Base-by-base conservation (phyloP, 345 rosid species). In the Dimocarpus longan region DNA sequence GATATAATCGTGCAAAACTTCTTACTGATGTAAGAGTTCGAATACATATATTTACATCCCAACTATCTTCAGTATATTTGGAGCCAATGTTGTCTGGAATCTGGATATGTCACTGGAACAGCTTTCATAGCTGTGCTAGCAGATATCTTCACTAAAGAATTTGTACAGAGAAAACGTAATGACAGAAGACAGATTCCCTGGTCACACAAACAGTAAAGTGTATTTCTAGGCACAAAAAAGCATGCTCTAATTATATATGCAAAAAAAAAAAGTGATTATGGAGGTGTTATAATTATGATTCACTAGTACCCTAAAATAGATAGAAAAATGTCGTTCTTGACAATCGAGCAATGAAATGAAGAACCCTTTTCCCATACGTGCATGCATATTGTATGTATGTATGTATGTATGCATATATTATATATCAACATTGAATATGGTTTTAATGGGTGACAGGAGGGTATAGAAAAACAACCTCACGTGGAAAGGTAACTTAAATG, bases 401-500 rank as follows among this genome's bases (percentile, higher is more conserved):
- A 57, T 57, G 0, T 57, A 16, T 57, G 19, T 18, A 19, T 57
- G 0, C 13, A 21, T 59, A n/a, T 59, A 7, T 19, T 7, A 59
- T 59, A 59, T 59, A 18, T 57, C 1, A n/a, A 18, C 21, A 18
- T 19, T 59, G 24, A 18, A 76, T 79, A 72, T 66, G 5, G 78
- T 76, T 57, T 4, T 71, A 74, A 60, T 82, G 81, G 81, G 73
- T 12, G 64, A 39, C 80, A 80, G 48, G 48, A 4, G 44, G 68
- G 40, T 60, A 74, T 48, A 72, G 70, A 73, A 81, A 74, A 70
- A 72, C 83, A 80, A 69, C 68, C 88, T 85, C 88, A 86, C 89
- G 91, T 85, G 91, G 75, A 79, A 75, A 82, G 87, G 73, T 76
- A 66, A 85, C 89, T 70, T 74, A 32, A 65, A 80, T 73, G 86